phyloP scores from a whole-genome alignment of 345 rosid species.

The Dipteronia sinensis region DNA sequence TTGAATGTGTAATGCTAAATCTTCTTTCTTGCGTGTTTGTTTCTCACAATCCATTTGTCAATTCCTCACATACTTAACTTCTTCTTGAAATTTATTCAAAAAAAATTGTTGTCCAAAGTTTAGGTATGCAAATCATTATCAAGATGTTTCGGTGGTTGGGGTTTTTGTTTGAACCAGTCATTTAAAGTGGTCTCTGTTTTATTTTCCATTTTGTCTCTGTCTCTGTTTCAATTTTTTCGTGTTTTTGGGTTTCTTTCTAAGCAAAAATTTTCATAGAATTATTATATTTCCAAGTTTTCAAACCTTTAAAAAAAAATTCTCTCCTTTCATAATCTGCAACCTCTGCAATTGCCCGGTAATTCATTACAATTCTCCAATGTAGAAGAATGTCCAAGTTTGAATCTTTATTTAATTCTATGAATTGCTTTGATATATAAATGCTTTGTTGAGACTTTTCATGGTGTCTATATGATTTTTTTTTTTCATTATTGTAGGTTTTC shows the following conservation, averaged over 20 bases:
- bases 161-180: conserved; percentile 4
- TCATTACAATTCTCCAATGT: background rate
- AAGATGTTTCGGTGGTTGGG: background rate
- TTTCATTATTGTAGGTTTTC: too few species aligned
- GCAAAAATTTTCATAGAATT: too few species aligned
- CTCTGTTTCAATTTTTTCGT: conserved; percentile 5
- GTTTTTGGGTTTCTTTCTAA: background rate
- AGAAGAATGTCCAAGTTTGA: too few species aligned
- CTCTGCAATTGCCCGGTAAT: background rate
- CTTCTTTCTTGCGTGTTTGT: conserved; percentile 3
- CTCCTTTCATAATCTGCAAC: background rate
- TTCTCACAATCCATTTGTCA: background rate
- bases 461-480: too few species aligned
- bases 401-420: too few species aligned
- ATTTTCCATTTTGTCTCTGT: background rate
- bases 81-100: background rate
- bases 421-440: too few species aligned
- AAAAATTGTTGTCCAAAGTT: background rate
- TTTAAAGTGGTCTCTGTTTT: background rate
- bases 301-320: background rate
- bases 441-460: too few species aligned
- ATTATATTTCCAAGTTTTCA: too few species aligned
- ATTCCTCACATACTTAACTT: background rate
- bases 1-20: background rate
- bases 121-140: background rate